Evolutionary conservation across 2,329 filamentous ascomycete genomes (phyloP).

Genomic region (Diplodia corticola): DNA sequence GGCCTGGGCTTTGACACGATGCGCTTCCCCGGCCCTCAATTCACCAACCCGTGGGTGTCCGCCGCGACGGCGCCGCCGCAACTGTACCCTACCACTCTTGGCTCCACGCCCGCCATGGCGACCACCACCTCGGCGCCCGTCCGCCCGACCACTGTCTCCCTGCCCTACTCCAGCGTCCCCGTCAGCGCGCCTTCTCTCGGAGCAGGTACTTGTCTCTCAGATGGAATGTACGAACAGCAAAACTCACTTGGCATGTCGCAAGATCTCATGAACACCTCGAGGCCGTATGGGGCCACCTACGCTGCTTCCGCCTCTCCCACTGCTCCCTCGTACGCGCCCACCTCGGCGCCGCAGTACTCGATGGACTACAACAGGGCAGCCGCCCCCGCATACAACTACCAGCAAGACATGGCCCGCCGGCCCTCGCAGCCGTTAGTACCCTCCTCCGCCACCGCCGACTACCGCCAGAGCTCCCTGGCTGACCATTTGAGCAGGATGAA

Average conservation of each 20-base stretch:
- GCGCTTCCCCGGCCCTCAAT: conserved; percentile 70
- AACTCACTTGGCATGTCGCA: conserved; percentile 70
- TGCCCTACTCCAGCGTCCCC: conserved; percentile 74
- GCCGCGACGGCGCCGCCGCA: conserved; percentile 58
- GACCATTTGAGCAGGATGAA: conserved; percentile 61
- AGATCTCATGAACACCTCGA: conserved; percentile 72
- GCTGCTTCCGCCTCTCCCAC: conserved; percentile 67
- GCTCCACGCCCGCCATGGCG: conserved; percentile 60
- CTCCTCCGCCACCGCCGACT: conserved; percentile 53
- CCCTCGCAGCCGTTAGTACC: conserved; percentile 82
- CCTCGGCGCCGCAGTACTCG: conserved; percentile 70
- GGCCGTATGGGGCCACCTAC: conserved; percentile 69
- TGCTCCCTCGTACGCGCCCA: conserved; percentile 65
- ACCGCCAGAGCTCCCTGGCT: conserved; percentile 62
- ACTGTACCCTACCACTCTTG: conserved; percentile 66
- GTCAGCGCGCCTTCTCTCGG: conserved; percentile 69
- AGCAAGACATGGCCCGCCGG: conserved; percentile 61
- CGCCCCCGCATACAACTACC: conserved; percentile 58
- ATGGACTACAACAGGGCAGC: conserved; percentile 62
- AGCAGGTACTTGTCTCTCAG: conserved; percentile 65
- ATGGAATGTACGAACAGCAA: conserved; percentile 61
- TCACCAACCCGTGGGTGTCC: conserved; percentile 86
- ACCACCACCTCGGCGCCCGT: conserved; percentile 56
- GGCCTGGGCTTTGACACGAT: conserved; percentile 77
- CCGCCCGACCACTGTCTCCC: conserved; percentile 62